Evolutionary conservation across 202 grass and related monocot species (phyloP).

Genomic region (Eragrostis tef): DNA sequence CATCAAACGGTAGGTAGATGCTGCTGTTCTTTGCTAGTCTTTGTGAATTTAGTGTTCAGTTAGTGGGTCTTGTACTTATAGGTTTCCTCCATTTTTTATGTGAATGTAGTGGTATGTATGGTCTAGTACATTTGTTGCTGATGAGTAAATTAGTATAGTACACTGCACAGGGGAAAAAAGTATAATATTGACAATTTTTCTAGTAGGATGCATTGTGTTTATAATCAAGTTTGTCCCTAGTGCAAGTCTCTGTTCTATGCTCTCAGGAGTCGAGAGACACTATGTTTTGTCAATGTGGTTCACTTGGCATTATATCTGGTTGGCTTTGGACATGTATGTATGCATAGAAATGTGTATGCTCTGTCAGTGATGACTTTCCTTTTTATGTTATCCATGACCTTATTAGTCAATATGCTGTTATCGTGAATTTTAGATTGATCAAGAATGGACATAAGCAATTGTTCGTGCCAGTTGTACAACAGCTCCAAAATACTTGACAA

Average conservation of each 20-base stretch:
- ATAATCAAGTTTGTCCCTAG: neutral
- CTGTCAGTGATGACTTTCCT: neutral
- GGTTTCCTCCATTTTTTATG: neutral
- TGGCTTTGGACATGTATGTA: neutral
- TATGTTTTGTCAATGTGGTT: neutral
- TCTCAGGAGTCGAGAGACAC: neutral
- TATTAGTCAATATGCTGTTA: neutral
- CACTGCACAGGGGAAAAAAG: neutral
- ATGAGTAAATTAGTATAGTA: neutral
- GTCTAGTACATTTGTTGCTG: neutral
- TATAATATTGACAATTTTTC: neutral
- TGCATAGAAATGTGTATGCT: neutral
- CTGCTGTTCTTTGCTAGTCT: neutral
- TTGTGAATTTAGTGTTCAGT: neutral
- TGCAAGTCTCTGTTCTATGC: neutral
- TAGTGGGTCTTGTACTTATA: neutral
- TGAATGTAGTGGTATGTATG: neutral
- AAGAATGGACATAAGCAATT: neutral
- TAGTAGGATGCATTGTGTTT: neutral
- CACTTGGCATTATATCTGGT: conserved; percentile 15
- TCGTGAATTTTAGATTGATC: neutral
- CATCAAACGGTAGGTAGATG: neutral
- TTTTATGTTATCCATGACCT: neutral
- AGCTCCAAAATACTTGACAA: neutral
- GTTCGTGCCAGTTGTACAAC: neutral